Conservation (phyloP, 257 asterid species). For the Jacaranda mimosifolia region DNA sequence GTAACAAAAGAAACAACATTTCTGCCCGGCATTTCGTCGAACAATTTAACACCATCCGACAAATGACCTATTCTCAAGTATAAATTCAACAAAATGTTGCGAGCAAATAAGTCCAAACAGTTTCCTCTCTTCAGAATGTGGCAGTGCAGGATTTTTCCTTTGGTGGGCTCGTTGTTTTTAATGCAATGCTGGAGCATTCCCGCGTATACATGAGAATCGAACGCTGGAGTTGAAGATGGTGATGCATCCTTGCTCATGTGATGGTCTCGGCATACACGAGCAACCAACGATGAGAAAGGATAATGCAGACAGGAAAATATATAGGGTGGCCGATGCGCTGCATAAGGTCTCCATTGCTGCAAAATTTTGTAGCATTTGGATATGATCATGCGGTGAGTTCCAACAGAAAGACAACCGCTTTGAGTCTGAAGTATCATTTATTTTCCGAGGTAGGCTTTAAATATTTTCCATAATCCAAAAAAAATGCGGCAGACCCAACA, state of each 20-base stretch:
- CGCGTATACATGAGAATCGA: constrained; percentile 58
- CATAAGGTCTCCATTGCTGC: constrained; percentile 44
- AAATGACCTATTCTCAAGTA: constrained; percentile 48
- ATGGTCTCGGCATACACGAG: constrained; percentile 38
- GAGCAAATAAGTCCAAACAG: constrained; percentile 73
- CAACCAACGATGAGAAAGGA: constrained; percentile 35
- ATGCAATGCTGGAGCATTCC: constrained; percentile 53
- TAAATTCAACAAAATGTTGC: constrained; percentile 64
- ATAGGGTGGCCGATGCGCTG: constrained; percentile 23
- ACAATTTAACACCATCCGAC: constrained; percentile 46
- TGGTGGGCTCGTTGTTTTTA: constrained; percentile 40
- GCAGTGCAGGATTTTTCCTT: constrained; percentile 54
- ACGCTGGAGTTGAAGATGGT: constrained; percentile 35
- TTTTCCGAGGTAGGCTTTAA: neutral
- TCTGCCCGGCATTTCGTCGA: constrained; percentile 61
- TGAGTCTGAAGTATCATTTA: neutral
- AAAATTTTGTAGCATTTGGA: constrained; percentile 33
- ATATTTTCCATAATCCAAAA: neutral
- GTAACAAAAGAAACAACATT: constrained; percentile 66
- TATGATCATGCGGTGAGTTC: constrained; percentile 42
- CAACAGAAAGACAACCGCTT: neutral
- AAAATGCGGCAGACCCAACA: neutral
- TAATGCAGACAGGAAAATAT: constrained; percentile 14
- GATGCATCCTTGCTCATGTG: constrained; percentile 25
- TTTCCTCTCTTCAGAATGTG: constrained; percentile 53